Percentiles rank a stretch among this genome's conserved stretches.
Conservation (phyloP, 2,329 filamentous ascomycete genomes). For the Ophiostoma ips region DNA sequence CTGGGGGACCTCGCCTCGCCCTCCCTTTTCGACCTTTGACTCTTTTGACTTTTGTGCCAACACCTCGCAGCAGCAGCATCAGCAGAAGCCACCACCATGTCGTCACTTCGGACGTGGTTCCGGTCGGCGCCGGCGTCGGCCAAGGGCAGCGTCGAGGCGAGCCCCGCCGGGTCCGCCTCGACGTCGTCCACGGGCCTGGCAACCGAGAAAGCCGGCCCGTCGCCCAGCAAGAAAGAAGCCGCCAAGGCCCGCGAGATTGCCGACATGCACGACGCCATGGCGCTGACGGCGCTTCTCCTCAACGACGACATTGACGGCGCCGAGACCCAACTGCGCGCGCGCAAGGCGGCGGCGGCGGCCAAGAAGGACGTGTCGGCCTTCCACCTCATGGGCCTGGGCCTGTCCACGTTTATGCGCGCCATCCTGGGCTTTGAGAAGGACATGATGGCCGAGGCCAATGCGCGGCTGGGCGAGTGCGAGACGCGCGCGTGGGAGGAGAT, state of each 20-base stretch:
- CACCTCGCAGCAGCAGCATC: not conserved
- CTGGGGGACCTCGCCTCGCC: not conserved
- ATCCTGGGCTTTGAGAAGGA: constrained; percentile 86
- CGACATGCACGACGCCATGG: constrained; percentile 46
- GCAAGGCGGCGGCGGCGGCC: constrained; percentile 19
- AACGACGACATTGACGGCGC: constrained; percentile 83
- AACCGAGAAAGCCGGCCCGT: constrained; percentile 13
- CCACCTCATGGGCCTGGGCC: constrained; percentile 68
- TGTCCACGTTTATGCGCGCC: constrained; percentile 73
- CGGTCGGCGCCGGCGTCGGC: constrained; percentile 20
- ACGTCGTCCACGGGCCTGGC: constrained; percentile 11
- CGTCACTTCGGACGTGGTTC: constrained; percentile 35
- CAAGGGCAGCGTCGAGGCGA: constrained; percentile 21
- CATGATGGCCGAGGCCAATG: constrained; percentile 69
- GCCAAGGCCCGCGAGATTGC: constrained; percentile 28
- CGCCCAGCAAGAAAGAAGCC: constrained; percentile 6
- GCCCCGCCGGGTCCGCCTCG: constrained; percentile 19
- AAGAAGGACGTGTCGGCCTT: constrained; percentile 62
- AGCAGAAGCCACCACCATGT: constrained; percentile 15
- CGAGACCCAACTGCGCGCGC: constrained; percentile 57
- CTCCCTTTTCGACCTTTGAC: no score
- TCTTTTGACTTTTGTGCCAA: not conserved
- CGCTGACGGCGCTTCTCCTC: constrained; percentile 60
- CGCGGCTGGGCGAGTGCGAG: constrained; percentile 62
- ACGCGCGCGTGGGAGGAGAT: constrained; percentile 61